phyloP scores from a whole-genome alignment of 2,329 filamentous ascomycete genomes.

The Cadophora gregata region DNA sequence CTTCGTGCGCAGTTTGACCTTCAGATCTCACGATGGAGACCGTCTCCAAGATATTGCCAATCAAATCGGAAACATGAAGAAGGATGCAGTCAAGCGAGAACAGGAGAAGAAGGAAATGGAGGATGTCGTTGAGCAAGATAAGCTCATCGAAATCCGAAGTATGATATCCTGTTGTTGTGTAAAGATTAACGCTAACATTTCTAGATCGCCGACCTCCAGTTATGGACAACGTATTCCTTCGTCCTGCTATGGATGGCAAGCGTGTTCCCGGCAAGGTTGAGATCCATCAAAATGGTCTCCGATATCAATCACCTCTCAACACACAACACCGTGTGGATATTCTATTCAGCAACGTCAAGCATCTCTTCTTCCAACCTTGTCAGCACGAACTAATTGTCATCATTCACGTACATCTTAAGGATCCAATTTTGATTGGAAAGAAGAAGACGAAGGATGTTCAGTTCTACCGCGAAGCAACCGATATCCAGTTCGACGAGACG shows the following conservation, averaged over 20 bases:
- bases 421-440: conserved; percentile 95
- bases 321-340: conserved; percentile 88
- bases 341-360: conserved; percentile 97
- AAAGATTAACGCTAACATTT: conserved; percentile 48
- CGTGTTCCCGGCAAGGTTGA: conserved; percentile 94
- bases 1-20: conserved; percentile 93
- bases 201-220: conserved; percentile 88
- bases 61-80: conserved; percentile 96
- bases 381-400: conserved; percentile 96
- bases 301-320: conserved; percentile 84
- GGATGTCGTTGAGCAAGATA: conserved; percentile 98
- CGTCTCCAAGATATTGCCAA: conserved; percentile 90
- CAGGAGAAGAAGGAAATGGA: conserved; percentile 99
- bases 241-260: conserved; percentile 95
- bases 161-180: conserved; percentile 47
- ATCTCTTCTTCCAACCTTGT: conserved; percentile 98
- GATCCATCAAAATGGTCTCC: conserved; percentile 98
- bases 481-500: conserved; percentile 98
- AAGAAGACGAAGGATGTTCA: conserved; percentile 99
- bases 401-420: conserved; percentile 97
- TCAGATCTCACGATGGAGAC: conserved; percentile 87
- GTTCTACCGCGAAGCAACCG: conserved; percentile 96
- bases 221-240: conserved; percentile 93
- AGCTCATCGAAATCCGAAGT: conserved; percentile 93
- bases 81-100: conserved; percentile 87